Percentiles rank a stretch among this genome's conserved stretches.
Conservation (phyloP, 805 yeast species). For the Brettanomyces anomalus region DNA sequence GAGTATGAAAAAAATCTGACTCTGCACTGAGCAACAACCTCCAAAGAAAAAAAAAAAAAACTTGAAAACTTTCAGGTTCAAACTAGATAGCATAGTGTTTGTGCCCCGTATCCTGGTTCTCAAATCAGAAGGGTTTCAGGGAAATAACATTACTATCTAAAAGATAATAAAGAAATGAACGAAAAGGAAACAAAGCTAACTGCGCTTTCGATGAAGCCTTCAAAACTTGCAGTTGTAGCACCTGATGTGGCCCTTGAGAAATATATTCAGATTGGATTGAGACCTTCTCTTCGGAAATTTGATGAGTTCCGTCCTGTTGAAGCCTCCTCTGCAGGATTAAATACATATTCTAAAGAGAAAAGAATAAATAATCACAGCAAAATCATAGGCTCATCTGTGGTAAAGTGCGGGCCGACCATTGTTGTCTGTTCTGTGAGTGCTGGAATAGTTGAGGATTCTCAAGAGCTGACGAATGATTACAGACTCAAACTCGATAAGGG, state of each 20-base stretch:
- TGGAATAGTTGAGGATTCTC: slow-evolving; percentile 51
- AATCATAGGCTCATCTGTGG: slow-evolving; percentile 59
- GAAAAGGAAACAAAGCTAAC: too few species aligned
- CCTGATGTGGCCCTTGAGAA: slow-evolving; percentile 79
- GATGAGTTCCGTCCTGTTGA: slow-evolving; percentile 61
- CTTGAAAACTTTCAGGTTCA: too few species aligned
- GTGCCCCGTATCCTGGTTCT: too few species aligned
- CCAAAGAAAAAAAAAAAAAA: too few species aligned
- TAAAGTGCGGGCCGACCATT: slow-evolving; percentile 63
- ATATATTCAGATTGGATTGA: slow-evolving; percentile 62
- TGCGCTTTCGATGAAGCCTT: slow-evolving; percentile 31
- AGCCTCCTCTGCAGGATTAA: slow-evolving; percentile 30
- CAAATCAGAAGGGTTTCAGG: too few species aligned
- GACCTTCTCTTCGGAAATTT: slow-evolving; percentile 67
- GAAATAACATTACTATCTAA: too few species aligned
- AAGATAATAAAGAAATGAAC: too few species aligned
- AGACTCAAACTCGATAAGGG: slow-evolving; percentile 30
- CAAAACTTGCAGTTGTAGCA: slow-evolving; percentile 71
- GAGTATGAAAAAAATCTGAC: too few species aligned
- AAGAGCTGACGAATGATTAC: slow-evolving; percentile 33
- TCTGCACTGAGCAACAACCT: too few species aligned
- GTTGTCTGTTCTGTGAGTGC: slow-evolving; percentile 66
- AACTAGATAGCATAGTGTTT: too few species aligned
- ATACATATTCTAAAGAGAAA: slow-evolving; percentile 20
- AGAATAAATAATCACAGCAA: slow-evolving; percentile 11